Percentiles rank a stretch among this genome's conserved stretches.
phyloP scores from a whole-genome alignment of 177 flowering plant genomes.

The Vitis hybrid region DNA sequence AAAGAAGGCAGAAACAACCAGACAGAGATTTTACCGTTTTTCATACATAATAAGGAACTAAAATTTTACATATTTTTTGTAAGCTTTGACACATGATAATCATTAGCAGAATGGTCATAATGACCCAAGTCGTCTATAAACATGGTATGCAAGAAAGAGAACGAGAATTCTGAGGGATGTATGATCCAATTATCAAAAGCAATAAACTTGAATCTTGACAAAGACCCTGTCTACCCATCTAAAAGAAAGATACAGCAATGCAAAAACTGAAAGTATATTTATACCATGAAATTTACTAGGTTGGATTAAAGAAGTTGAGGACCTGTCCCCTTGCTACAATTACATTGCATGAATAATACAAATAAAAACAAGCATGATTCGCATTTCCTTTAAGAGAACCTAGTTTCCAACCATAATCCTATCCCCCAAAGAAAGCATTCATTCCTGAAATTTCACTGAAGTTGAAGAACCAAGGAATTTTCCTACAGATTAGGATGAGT shows the following conservation, averaged over 20 bases:
- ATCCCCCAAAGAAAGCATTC: too few species aligned
- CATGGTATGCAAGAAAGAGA: too few species aligned
- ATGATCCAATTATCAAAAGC: too few species aligned
- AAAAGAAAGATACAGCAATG: not conserved
- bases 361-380: not conserved
- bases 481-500: too few species aligned
- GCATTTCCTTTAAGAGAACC: not conserved
- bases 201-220: not conserved
- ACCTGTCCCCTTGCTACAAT: not conserved
- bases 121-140: too few species aligned
- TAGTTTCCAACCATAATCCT: not conserved
- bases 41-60: not conserved
- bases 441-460: too few species aligned
- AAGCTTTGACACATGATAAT: too few species aligned
- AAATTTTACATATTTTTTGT: too few species aligned
- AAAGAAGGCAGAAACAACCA: not conserved
- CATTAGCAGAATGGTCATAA: too few species aligned
- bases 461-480: too few species aligned
- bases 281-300: not conserved
- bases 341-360: not conserved
- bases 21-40: not conserved
- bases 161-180: too few species aligned
- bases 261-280: not conserved
- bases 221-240: not conserved
- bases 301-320: not conserved